Evolutionary conservation across 108 stramenopile genomes (phyloP).

Genomic region (Cyclotella atomus): DNA sequence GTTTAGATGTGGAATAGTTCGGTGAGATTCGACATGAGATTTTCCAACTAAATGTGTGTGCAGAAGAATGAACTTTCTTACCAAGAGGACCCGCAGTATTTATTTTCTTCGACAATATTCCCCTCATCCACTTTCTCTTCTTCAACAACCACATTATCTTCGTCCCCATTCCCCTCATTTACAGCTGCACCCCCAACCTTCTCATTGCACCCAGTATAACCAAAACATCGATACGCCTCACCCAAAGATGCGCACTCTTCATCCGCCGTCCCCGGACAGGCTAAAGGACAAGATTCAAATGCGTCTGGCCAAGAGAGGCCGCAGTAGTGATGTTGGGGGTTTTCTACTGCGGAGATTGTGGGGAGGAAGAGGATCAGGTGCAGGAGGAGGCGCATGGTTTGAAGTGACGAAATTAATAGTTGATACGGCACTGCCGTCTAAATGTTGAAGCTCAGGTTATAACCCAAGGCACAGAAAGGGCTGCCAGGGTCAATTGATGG

Average conservation of each 20-base stretch:
- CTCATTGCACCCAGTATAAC: conserved; percentile 6
- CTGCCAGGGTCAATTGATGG: too few relatives aligned
- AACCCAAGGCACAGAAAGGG: too few relatives aligned
- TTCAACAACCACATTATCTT: background rate
- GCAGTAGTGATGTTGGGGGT: conserved; percentile 14
- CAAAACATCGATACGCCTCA: conserved; percentile 1
- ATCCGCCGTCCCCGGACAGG: background rate
- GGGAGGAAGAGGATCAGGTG: background rate
- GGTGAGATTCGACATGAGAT: background rate
- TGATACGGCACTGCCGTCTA: too few relatives aligned
- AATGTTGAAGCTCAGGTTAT: too few relatives aligned
- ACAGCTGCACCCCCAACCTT: conserved; percentile 3
- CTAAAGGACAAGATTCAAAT: background rate
- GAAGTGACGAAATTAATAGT: too few relatives aligned
- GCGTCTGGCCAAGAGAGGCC: conserved; percentile 23
- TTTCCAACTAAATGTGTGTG: background rate
- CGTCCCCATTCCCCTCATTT: background rate
- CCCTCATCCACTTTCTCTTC: background rate
- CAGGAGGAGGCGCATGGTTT: too few relatives aligned
- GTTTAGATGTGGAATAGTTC: too few relatives aligned
- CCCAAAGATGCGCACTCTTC: conserved; percentile 6
- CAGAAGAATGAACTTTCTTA: background rate
- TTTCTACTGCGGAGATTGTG: background rate
- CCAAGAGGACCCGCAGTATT: conserved; percentile 7
- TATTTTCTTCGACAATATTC: background rate